Base-by-base conservation (phyloP, 371 early-diverging fungal species). In the Circinella minor region DNA sequence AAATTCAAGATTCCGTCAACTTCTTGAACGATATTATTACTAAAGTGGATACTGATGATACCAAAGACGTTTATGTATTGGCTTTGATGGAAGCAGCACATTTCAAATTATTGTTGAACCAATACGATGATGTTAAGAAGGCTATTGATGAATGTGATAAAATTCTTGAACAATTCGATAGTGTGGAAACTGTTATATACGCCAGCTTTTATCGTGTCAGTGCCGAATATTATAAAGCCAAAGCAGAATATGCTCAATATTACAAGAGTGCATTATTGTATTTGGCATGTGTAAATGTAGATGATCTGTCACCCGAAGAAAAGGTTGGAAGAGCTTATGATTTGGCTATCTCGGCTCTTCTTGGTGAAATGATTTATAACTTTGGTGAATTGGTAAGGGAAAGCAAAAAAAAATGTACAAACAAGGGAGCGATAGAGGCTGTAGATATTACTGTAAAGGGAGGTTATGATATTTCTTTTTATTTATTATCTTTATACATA, bases 311-410 rank as follows among this genome's bases (percentile, higher is more conserved):
- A 5, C 37, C 51, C 0, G 81, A 79, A 17, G 98, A 98, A 74
- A 91, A 91, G 71, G 83, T 83, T 14, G 92, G 92, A 75, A 89
- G 98, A 60, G 98, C 98, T 13, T 91, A 94, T 68, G 98, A 98
- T 66, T 85, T 99, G 77, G 85, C 95, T 0, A 79, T 98, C 34
- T 90, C 96, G 11, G 99, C 98, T 2, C 78, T 99, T 54, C 81
- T 99, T 20, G 96, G 97, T 37, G 97, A 97, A 61, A 94, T 90
- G 51, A 93, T 99, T 51, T 99, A 98, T 84, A 98, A 98, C 86
- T 99, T 99, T 92, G 98, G 99, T 67, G 97, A 98, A 80, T 81
- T 99, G 87, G 94, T 95, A 86, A 78, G 27, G 27, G 5, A 36
- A 27, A 9, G 55, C 55, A n/a, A 36, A 63, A 63, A 43, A 20